phyloP scores from a whole-genome alignment of 176 grass and related monocot species.

The Oryza nivara region DNA sequence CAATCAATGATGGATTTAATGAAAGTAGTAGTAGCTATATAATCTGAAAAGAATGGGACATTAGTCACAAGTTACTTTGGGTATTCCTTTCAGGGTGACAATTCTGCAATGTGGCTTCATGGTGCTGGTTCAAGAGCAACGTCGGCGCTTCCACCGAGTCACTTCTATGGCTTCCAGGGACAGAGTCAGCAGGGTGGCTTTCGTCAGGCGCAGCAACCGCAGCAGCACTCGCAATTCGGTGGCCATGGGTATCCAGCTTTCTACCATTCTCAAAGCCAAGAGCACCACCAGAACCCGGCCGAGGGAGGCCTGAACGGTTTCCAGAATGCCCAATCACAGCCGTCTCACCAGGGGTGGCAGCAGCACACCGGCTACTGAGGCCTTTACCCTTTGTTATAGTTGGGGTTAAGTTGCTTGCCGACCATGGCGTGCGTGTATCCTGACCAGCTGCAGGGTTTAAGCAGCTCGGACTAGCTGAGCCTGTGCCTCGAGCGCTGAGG shows the following conservation, averaged over 20 bases:
- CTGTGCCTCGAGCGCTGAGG: constrained; percentile 44
- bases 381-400: constrained; percentile 10
- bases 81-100: constrained; percentile 61
- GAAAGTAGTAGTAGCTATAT: no score
- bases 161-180: constrained; percentile 75
- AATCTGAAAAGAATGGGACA: no score
- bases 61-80: constrained; percentile 17
- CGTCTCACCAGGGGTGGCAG: constrained; percentile 89
- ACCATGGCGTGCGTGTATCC: constrained; percentile 21
- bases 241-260: constrained; percentile 72
- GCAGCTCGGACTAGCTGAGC: constrained; percentile 51
- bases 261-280: constrained; percentile 78
- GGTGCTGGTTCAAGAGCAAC: constrained; percentile 81
- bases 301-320: constrained; percentile 70
- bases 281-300: constrained; percentile 67
- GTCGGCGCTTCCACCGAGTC: constrained; percentile 62
- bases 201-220: constrained; percentile 71
- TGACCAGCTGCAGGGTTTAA: constrained; percentile 37
- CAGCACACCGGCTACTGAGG: constrained; percentile 73
- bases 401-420: constrained; percentile 17
- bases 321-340: constrained; percentile 47
- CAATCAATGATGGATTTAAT: no score
- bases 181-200: constrained; percentile 77
- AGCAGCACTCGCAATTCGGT: constrained; percentile 66
- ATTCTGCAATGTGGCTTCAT: constrained; percentile 87